A percentile compares a stretch with the other conserved stretches of the same genome.
phyloP scores from a whole-genome alignment of 2,329 filamentous ascomycete genomes.

The Neocucurbitaria cava region DNA sequence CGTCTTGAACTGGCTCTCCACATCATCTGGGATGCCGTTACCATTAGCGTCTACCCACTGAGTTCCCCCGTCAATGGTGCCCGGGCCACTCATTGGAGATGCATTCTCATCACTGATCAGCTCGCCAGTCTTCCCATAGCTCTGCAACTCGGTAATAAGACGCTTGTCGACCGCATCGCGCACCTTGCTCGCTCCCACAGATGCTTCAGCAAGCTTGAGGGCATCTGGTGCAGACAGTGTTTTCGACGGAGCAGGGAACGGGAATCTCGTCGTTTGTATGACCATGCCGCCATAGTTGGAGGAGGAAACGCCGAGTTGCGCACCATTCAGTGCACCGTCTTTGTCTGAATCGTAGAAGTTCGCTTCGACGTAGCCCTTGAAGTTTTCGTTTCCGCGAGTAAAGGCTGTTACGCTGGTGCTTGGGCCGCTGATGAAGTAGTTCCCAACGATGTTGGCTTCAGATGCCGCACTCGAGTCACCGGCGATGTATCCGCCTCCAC shows the following conservation, averaged over 20 bases:
- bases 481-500: constrained; percentile 62
- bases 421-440: constrained; percentile 65
- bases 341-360: constrained; percentile 62
- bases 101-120: constrained; percentile 57
- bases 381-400: constrained; percentile 62
- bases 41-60: constrained; percentile 55
- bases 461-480: constrained; percentile 58
- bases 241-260: constrained; percentile 54
- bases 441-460: constrained; percentile 62
- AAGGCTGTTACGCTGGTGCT: constrained; percentile 59
- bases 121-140: constrained; percentile 55
- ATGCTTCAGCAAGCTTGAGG: constrained; percentile 49
- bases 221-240: constrained; percentile 51
- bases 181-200: constrained; percentile 53
- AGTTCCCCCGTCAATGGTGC: constrained; percentile 49
- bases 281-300: constrained; percentile 59
- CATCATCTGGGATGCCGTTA: constrained; percentile 60
- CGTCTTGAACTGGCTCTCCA: constrained; percentile 55
- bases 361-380: constrained; percentile 60
- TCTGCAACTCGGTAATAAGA: constrained; percentile 54
- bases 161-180: constrained; percentile 55
- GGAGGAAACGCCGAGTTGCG: constrained; percentile 51
- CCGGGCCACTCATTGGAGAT: constrained; percentile 50
- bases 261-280: constrained; percentile 50
- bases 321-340: constrained; percentile 59